These are phyloP conservation scores for Penicillium waksmanii DNA, from an alignment of 495 filamentous ascomycete species.

Conservation along the genomic window DNA sequence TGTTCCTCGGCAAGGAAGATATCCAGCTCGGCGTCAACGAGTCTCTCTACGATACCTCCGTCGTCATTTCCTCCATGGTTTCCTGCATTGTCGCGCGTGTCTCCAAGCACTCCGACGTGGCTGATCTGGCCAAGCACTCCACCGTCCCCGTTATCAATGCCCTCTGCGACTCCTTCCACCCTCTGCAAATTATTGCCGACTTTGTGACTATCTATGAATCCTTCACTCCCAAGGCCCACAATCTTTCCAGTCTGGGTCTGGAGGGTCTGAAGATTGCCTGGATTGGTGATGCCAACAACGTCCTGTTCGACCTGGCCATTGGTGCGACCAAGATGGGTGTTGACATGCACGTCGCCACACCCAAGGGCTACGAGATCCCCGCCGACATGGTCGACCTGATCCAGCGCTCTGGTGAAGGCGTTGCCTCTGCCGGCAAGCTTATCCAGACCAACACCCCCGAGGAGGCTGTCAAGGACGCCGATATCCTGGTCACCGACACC, in stretches of 20 bases:
- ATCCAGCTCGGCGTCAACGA: conserved; percentile 98
- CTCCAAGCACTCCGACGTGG: conserved; percentile 79
- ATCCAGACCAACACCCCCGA: conserved; percentile 78
- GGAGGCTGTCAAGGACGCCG: conserved; percentile 85
- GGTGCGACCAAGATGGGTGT: conserved; percentile 85
- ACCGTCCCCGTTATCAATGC: conserved; percentile 94
- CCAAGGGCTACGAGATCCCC: conserved; percentile 79
- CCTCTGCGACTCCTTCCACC: conserved; percentile 84
- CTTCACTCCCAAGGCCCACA: conserved; percentile 54
- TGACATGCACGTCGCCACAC: conserved; percentile 82
- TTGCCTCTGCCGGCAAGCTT: conserved; percentile 64
- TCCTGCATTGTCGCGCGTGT: conserved; percentile 90
- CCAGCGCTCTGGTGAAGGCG: conserved; percentile 56
- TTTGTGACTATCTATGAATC: conserved; percentile 87
- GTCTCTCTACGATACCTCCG: conserved; percentile 83
- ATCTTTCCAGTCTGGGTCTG: conserved; percentile 62
- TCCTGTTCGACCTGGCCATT: conserved; percentile 89
- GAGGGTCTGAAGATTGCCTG: conserved; percentile 89
- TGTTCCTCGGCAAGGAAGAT: conserved; percentile 94
- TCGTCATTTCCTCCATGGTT: conserved; percentile 91
- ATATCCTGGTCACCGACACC: conserved; percentile 93
- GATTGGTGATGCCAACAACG: conserved; percentile 97
- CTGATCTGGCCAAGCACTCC: conserved; percentile 75
- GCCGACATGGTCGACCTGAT: conserved; percentile 70
- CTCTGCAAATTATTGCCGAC: conserved; percentile 90